These are phyloP conservation scores for Paraleonurus japonicus DNA, from an alignment of 257 asterid genomes.

Conservation along the genomic window DNA sequence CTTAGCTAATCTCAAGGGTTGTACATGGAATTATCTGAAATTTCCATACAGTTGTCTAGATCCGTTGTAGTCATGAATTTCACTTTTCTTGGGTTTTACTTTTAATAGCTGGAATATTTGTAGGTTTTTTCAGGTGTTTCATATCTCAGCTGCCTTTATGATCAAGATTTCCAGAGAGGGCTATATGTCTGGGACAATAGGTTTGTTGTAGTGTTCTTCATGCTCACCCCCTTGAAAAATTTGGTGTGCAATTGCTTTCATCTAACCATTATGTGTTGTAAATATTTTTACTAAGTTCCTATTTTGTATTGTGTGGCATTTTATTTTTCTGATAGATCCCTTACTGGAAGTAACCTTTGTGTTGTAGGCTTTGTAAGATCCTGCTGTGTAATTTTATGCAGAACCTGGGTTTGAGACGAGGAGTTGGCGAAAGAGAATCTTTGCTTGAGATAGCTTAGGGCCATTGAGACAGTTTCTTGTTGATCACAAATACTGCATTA, in stretches of 20 bases:
- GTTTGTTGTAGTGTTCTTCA: not conserved
- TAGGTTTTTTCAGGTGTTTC: not conserved
- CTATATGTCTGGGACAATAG: not conserved
- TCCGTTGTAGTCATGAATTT: not conserved
- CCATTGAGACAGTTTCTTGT: not conserved
- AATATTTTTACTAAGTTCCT: not conserved
- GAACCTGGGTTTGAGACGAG: not conserved
- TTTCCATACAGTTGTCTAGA: not conserved
- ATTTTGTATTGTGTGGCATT: not conserved
- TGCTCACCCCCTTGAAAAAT: slow-evolving; percentile 7
- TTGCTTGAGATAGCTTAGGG: not conserved
- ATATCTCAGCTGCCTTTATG: not conserved
- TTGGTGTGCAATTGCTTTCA: not conserved
- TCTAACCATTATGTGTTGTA: not conserved
- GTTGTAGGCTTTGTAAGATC: not conserved
- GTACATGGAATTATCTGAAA: not conserved
- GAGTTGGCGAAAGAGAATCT: not conserved
- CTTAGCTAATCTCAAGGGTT: not conserved
- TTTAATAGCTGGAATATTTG: not conserved
- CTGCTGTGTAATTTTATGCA: not conserved
- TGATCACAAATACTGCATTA: not conserved
- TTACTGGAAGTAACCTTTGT: not conserved
- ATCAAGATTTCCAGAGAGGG: slow-evolving; percentile 6
- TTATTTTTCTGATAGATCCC: not conserved
- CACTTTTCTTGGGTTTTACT: not conserved